Conservation (phyloP, 257 asterid genomes). For the Craterostigma plantagineum region DNA sequence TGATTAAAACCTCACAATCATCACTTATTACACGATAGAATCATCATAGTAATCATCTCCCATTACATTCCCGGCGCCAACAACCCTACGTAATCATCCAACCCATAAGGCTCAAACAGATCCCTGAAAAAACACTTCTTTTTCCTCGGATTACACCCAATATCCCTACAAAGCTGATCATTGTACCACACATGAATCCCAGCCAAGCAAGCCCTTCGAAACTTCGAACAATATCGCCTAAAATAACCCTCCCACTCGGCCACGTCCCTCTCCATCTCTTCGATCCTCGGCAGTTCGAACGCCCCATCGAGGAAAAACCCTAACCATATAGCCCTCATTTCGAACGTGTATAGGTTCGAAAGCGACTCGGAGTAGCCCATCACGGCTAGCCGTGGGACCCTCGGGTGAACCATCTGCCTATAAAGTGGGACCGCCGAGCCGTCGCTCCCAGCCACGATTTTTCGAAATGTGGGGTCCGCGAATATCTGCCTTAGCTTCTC, state of each 20-base stretch:
- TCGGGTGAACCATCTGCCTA: slow-evolving; percentile 49
- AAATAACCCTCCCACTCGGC: slow-evolving; percentile 21
- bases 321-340: slow-evolving; percentile 29
- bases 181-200: slow-evolving; percentile 33
- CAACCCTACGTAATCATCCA: slow-evolving; percentile 21
- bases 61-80: background rate
- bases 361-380: slow-evolving; percentile 46
- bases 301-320: slow-evolving; percentile 13
- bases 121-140: slow-evolving; percentile 37
- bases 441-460: background rate
- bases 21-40: too few species aligned
- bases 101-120: slow-evolving; percentile 31
- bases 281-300: slow-evolving; percentile 20
- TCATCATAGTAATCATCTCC: too few species aligned
- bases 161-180: slow-evolving; percentile 48
- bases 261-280: slow-evolving; percentile 29
- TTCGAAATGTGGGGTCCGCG: background rate
- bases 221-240: slow-evolving; percentile 17
- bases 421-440: background rate
- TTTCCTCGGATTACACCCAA: slow-evolving; percentile 39
- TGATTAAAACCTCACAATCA: too few species aligned
- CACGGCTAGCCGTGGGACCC: slow-evolving; percentile 50
- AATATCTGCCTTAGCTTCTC: background rate
- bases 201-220: slow-evolving; percentile 26
- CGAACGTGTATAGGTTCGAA: slow-evolving; percentile 23